Evolutionary conservation across 768 basidiomycete genomes (phyloP).

Genomic region (Agaricus bisporus): DNA sequence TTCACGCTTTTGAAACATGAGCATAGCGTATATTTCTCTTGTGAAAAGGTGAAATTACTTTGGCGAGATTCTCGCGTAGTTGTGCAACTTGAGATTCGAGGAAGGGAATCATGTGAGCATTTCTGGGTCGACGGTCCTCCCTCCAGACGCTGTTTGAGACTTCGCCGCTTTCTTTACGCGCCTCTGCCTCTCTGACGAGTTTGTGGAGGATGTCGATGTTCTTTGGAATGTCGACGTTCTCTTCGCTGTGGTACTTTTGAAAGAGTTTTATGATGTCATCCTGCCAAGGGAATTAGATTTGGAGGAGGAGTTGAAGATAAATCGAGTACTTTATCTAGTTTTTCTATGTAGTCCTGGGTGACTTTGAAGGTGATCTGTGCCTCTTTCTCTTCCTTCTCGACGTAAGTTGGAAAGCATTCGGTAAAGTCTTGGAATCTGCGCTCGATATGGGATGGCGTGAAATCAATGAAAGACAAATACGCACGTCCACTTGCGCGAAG

Average conservation of each 20-base stretch:
- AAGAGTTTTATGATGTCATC: slow-evolving; percentile 66
- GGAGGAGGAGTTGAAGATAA: neutral
- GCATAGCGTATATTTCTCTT: neutral
- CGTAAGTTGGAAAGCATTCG: slow-evolving; percentile 63
- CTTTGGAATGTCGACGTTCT: slow-evolving; percentile 59
- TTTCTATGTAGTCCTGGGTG: slow-evolving; percentile 68
- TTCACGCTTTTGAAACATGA: slow-evolving; percentile 42
- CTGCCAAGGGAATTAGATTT: slow-evolving; percentile 24
- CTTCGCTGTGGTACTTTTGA: slow-evolving; percentile 58
- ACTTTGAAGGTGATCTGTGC: slow-evolving; percentile 56
- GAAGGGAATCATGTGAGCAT: slow-evolving; percentile 56
- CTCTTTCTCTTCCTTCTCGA: slow-evolving; percentile 59
- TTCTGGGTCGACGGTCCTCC: slow-evolving; percentile 55
- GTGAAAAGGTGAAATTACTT: slow-evolving; percentile 24
- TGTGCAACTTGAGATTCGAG: slow-evolving; percentile 38
- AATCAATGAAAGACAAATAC: slow-evolving; percentile 14
- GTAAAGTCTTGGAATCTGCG: slow-evolving; percentile 50
- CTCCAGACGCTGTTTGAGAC: slow-evolving; percentile 56
- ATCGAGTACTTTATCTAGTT: slow-evolving; percentile 44
- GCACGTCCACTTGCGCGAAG: slow-evolving; percentile 56
- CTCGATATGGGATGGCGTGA: neutral
- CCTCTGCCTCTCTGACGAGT: slow-evolving; percentile 63
- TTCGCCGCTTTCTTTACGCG: slow-evolving; percentile 42
- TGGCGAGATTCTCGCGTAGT: slow-evolving; percentile 30
- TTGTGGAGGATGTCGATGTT: slow-evolving; percentile 67